Evolutionary conservation across 148 eudicot species (phyloP), one percentile per base, ranked within the genome.

Genomic region (Heliosperma pusillum): DNA sequence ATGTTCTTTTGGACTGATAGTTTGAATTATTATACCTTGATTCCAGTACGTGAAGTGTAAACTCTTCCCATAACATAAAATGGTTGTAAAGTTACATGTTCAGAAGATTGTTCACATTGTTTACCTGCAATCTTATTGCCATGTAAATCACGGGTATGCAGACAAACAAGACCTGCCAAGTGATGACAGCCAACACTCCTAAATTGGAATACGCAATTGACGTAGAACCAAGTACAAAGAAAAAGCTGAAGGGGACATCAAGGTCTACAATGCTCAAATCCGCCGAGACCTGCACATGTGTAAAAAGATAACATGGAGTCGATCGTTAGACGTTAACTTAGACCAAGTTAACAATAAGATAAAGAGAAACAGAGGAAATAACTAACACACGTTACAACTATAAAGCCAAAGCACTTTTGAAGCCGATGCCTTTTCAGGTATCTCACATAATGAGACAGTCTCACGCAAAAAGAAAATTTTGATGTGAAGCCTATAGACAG

Each of bases 91-190:
- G 45, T 30, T 5, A 19, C 69, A 33, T 19, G 10, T 65, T 65
- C 24, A 21, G 29, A 42, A 42, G 16, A 69, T 12, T 22, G 29
- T 69, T 45, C 57, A 67, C 15, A 25, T 36, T 7, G 19, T 69
- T 77, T 85, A 94, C 98, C 98, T 94, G 97, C 75, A 92, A 80
- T 65, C 75, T 85, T 66, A 92, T 78, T 21, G 92, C 88, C 76
- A 92, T 61, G 64, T 74, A 85, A 50, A 92, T 76, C 81, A 94
- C 84, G 5, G 98, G 97, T 78, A 94, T 62, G 29, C 93, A 87
- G 79, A 90, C 88, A 76, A 95, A 88, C 82, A 95, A 81, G 61
- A 95, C 96, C 87, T 87, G 96, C 98, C 98, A 95, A 62, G 98
- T 92, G 66, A 92, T 84, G 74, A 86, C 88, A 33, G 91, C 91